phyloP scores from a whole-genome alignment of 177 flowering plant genomes.

The Tripterygium wilfordii region DNA sequence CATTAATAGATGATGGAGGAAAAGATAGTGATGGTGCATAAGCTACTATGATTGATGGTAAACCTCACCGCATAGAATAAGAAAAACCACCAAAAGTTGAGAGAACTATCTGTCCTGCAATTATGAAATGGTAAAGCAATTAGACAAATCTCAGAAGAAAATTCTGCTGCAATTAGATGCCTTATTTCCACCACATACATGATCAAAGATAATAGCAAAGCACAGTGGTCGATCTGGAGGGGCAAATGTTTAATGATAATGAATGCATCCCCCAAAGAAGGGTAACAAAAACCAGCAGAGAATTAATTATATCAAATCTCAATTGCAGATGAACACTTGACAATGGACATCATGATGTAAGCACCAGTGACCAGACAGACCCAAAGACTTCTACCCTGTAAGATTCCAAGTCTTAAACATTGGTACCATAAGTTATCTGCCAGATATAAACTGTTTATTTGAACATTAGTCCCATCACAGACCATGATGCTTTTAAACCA shows the following conservation, averaged over 20 bases:
- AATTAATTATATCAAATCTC: no score
- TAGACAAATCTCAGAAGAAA: no score
- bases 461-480: background rate
- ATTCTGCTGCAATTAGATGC: no score
- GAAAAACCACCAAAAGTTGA: conserved; percentile 93
- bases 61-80: conserved; percentile 72
- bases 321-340: no score
- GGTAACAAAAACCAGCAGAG: no score
- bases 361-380: background rate
- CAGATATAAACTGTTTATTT: background rate
- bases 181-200: no score
- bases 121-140: background rate
- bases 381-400: background rate
- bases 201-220: no score
- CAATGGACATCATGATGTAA: no score
- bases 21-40: background rate
- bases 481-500: background rate
- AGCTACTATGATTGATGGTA: background rate
- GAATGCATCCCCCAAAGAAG: no score
- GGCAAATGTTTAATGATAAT: no score
- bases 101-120: conserved; percentile 93
- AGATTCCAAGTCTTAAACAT: background rate
- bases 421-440: background rate
- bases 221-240: no score
- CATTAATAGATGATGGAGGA: background rate